A percentile compares a stretch with the other conserved stretches of the same genome.
Evolutionary conservation across 2,329 filamentous ascomycete species (phyloP).

Genomic region (Ascosphaera pollenicola): DNA sequence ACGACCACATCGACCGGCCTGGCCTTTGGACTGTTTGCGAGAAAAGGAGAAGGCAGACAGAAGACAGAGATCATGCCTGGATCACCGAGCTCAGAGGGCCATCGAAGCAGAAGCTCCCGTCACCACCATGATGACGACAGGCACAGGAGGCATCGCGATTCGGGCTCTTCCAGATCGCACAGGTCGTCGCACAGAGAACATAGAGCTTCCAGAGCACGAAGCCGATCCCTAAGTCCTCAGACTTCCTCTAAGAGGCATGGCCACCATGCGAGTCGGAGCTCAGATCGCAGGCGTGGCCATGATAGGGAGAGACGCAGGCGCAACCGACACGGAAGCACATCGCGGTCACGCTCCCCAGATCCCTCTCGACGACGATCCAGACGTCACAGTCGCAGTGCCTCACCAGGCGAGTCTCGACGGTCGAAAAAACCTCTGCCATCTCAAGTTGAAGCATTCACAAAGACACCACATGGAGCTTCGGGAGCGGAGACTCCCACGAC

Average conservation of each 20-base stretch:
- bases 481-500: constrained; percentile 10
- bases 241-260: constrained; percentile 8
- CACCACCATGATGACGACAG: constrained; percentile 2
- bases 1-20: not conserved
- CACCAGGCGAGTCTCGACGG: constrained; percentile 12
- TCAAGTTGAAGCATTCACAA: constrained; percentile 22
- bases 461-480: constrained; percentile 10
- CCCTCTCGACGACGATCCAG: not conserved
- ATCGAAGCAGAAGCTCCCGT: not conserved
- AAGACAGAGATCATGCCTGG: not conserved
- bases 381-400: constrained; percentile 10
- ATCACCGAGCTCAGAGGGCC: not conserved
- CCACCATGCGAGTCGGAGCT: constrained; percentile 10
- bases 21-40: too few species aligned
- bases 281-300: constrained; percentile 8
- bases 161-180: constrained; percentile 4
- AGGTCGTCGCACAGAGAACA: constrained; percentile 3
- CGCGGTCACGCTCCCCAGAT: constrained; percentile 2
- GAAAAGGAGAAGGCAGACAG: too few species aligned
- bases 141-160: constrained; percentile 1
- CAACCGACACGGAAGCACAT: not conserved
- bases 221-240: constrained; percentile 2
- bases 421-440: constrained; percentile 22
- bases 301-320: not conserved
- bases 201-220: constrained; percentile 3